Conservation (phyloP, 1,139 yeast species). For the Candida pseudocylindracea region DNA sequence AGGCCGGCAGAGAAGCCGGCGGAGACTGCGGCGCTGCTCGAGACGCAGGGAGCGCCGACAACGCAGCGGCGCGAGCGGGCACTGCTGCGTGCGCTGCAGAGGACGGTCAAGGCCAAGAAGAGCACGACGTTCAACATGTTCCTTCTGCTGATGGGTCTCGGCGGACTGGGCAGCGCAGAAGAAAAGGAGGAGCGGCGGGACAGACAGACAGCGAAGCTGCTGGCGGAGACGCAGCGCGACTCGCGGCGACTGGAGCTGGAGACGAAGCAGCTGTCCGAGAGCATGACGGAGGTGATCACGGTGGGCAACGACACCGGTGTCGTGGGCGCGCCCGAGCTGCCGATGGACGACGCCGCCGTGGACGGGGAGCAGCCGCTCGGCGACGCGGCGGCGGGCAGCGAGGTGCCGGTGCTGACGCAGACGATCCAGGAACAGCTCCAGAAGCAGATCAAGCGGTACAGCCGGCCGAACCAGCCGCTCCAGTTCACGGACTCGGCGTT, state of each 20-base stretch:
- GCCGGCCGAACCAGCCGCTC: constrained; percentile 43
- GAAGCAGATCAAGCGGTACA: constrained; percentile 18
- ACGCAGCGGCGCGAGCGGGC: too few relatives aligned
- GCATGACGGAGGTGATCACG: neutral
- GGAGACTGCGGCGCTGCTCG: too few relatives aligned
- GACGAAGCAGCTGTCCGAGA: neutral
- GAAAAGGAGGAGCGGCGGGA: too few relatives aligned
- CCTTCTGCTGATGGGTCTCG: too few relatives aligned
- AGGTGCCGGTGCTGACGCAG: constrained; percentile 6
- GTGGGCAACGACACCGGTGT: too few relatives aligned
- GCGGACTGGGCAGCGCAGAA: too few relatives aligned
- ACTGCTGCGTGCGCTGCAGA: too few relatives aligned
- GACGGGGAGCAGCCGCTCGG: constrained; percentile 1
- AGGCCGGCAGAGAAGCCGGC: neutral
- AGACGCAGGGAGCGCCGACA: neutral
- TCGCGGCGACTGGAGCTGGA: neutral
- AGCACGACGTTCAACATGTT: too few relatives aligned
- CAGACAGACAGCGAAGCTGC: neutral
- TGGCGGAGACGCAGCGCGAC: neutral
- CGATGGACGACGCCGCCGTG: neutral
- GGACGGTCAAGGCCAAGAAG: too few relatives aligned
- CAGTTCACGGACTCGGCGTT: constrained; percentile 66
- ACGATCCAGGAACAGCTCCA: constrained; percentile 24
- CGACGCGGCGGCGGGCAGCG: constrained; percentile 10
- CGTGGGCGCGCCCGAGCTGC: neutral